phyloP scores from a whole-genome alignment of 1,139 yeast species.

The Saccharomyces hybrid region DNA sequence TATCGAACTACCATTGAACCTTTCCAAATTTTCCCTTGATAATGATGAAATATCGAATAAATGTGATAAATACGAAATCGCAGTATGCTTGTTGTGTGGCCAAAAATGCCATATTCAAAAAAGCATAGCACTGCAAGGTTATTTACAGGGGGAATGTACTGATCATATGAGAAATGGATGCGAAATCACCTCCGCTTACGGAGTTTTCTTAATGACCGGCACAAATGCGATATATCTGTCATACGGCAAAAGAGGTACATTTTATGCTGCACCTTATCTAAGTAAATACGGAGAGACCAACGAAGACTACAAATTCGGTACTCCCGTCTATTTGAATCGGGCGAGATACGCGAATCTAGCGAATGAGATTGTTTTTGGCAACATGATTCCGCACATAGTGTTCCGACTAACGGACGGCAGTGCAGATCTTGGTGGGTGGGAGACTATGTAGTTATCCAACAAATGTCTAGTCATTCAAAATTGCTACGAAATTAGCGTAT shows the following conservation, averaged over 20 bases:
- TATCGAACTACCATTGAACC: constrained; percentile 53
- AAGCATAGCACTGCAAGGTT: constrained; percentile 34
- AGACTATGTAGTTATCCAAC: constrained; percentile 47
- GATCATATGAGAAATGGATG: constrained; percentile 59
- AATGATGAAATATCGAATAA: constrained; percentile 7
- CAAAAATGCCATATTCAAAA: constrained; percentile 59
- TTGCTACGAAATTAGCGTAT: neutral
- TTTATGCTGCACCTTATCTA: constrained; percentile 74
- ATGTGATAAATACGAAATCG: constrained; percentile 52
- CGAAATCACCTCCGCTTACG: constrained; percentile 47
- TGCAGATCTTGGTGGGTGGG: constrained; percentile 93
- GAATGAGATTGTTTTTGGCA: constrained; percentile 67
- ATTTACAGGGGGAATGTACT: constrained; percentile 56
- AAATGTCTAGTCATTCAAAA: neutral
- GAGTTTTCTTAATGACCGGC: constrained; percentile 71
- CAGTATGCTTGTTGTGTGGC: constrained; percentile 81
- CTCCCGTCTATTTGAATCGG: constrained; percentile 61
- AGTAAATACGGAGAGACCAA: constrained; percentile 86
- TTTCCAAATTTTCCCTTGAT: constrained; percentile 55
- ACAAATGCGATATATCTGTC: constrained; percentile 59
- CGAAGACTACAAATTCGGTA: constrained; percentile 61
- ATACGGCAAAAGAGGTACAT: constrained; percentile 64
- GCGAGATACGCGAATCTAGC: constrained; percentile 61
- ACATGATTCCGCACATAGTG: constrained; percentile 67
- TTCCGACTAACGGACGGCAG: constrained; percentile 73